A percentile compares a stretch with the other conserved stretches of the same genome.
Conservation (phyloP, 768 basidiomycete species). For the Austroboletus eburneus region DNA sequence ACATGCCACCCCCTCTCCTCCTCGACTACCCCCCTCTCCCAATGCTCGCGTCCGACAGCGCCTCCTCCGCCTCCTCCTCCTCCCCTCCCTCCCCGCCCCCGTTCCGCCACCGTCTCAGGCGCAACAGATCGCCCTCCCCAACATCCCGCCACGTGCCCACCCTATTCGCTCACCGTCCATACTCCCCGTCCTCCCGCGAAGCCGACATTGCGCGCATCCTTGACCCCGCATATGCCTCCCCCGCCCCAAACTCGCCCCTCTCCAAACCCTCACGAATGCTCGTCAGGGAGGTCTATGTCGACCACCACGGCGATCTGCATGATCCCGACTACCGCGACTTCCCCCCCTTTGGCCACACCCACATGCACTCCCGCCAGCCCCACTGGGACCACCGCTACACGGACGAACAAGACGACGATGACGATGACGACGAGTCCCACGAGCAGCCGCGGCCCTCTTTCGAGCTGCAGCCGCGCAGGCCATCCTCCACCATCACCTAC, state of each 20-base stretch:
- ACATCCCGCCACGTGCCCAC: conserved; percentile 4
- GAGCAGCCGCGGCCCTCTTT: conserved; percentile 15
- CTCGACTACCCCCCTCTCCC: conserved; percentile 7
- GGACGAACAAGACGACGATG: conserved; percentile 30
- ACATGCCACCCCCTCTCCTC: background rate
- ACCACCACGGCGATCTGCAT: conserved; percentile 58
- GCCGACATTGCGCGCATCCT: conserved; percentile 60
- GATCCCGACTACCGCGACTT: conserved; percentile 69
- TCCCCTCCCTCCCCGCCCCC: conserved; percentile 15
- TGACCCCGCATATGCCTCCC: conserved; percentile 55
- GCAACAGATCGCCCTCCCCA: conserved; percentile 27
- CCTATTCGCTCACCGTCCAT: conserved; percentile 17
- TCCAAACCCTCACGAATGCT: conserved; percentile 11
- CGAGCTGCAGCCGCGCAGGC: conserved; percentile 21
- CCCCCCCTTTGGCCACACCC: conserved; percentile 34
- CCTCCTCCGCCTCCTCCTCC: conserved; percentile 16
- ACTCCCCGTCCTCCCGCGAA: conserved; percentile 37
- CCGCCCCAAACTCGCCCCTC: conserved; percentile 25
- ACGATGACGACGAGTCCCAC: conserved; percentile 29
- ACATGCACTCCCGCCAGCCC: conserved; percentile 24
- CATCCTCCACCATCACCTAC: conserved; percentile 22
- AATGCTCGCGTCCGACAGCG: conserved; percentile 18
- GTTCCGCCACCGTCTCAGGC: conserved; percentile 21
- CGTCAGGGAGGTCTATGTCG: conserved; percentile 45
- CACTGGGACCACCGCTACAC: conserved; percentile 33